These are phyloP conservation scores for Leishmania arabica DNA, from an alignment of 208 protist genomes.

Conservation along the genomic window DNA sequence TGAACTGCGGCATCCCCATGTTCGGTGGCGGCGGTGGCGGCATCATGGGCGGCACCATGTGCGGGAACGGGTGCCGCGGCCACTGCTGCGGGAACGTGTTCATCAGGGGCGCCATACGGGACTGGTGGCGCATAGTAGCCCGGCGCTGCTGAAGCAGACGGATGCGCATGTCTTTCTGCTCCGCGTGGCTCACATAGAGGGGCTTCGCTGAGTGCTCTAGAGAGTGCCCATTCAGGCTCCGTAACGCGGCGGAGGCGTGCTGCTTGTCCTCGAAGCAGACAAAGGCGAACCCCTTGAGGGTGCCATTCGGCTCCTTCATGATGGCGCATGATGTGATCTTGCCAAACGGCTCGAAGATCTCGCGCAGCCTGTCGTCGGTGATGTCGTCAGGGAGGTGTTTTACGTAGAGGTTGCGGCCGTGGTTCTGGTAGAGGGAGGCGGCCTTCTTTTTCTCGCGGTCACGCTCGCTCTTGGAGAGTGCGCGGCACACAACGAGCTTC, in stretches of 20 bases:
- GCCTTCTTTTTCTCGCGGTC: conserved; percentile 37
- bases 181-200: conserved; percentile 94
- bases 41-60: conserved; percentile 34
- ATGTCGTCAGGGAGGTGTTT: conserved; percentile 56
- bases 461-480: conserved; percentile 54
- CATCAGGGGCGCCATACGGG: conserved; percentile 35
- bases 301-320: conserved; percentile 56
- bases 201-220: conserved; percentile 85
- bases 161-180: conserved; percentile 93
- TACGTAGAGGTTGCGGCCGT: conserved; percentile 73
- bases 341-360: conserved; percentile 59
- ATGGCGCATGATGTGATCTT: conserved; percentile 56
- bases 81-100: conserved; percentile 38
- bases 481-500: conserved; percentile 48
- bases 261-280: conserved; percentile 92
- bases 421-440: conserved; percentile 44
- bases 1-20: conserved; percentile 37
- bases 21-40: conserved; percentile 12
- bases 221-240: conserved; percentile 90
- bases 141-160: conserved; percentile 87
- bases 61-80: conserved; percentile 26
- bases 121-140: conserved; percentile 32
- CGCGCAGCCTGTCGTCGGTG: conserved; percentile 45
- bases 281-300: conserved; percentile 66
- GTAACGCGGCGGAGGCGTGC: conserved; percentile 91